Conservation (phyloP, 1,139 yeast genomes). For the Yamadazyma sp. region DNA sequence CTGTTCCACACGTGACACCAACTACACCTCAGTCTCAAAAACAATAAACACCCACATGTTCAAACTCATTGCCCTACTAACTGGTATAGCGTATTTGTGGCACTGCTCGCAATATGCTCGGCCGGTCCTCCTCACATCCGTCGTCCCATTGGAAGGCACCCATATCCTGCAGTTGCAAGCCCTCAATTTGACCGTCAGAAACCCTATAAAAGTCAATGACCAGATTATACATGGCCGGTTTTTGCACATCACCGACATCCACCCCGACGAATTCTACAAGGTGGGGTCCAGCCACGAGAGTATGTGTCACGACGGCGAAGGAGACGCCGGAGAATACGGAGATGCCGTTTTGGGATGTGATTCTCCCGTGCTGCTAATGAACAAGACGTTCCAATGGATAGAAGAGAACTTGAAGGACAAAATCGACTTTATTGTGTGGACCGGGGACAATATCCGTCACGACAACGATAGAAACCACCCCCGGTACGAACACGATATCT, state of each 20-base stretch:
- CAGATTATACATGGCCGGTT: constrained; percentile 63
- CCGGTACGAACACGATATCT: constrained; percentile 67
- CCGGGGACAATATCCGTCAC: constrained; percentile 86
- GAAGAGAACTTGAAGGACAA: constrained; percentile 62
- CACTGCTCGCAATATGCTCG: constrained; percentile 8
- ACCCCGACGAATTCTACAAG: constrained; percentile 74
- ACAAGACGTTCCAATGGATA: constrained; percentile 68
- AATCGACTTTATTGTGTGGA: constrained; percentile 85
- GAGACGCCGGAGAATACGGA: constrained; percentile 66
- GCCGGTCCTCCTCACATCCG: constrained; percentile 4
- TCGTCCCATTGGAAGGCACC: constrained; percentile 8
- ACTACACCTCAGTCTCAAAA: too few relatives aligned
- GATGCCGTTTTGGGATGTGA: constrained; percentile 76
- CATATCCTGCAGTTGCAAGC: constrained; percentile 9
- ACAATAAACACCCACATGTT: not conserved
- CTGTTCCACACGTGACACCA: too few relatives aligned
- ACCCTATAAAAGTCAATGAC: constrained; percentile 30
- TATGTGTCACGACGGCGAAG: constrained; percentile 59
- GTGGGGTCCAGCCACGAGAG: constrained; percentile 49
- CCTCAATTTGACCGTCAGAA: constrained; percentile 30
- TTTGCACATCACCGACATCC: constrained; percentile 81
- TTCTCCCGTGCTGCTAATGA: constrained; percentile 60
- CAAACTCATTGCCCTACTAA: constrained; percentile 1
- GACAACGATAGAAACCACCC: constrained; percentile 77
- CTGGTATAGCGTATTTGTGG: constrained; percentile 12